Conservation (phyloP, 306 rosid species). For the Rosa chinensis region DNA sequence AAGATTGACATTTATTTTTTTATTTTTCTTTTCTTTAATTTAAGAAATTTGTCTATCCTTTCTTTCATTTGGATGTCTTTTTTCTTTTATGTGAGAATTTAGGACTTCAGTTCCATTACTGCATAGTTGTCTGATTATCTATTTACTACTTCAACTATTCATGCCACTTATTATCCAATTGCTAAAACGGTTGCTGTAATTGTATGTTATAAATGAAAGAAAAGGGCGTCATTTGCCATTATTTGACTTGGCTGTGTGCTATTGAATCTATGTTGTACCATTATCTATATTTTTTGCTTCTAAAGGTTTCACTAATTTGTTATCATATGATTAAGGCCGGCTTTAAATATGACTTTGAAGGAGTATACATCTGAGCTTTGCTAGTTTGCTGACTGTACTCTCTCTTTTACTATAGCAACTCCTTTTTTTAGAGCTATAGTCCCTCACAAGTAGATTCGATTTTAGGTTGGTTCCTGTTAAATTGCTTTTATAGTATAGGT, state of each 20-base stretch:
- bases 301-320: neutral
- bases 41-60: conserved; percentile 3
- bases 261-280: neutral
- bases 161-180: neutral
- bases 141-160: neutral
- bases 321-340: conserved; percentile 1
- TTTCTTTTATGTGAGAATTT: neutral
- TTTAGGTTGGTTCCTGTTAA: neutral
- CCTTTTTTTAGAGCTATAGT: neutral
- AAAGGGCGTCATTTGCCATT: neutral
- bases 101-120: neutral
- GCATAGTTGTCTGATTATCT: neutral
- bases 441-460: neutral
- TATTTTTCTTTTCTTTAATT: neutral
- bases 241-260: neutral
- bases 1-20: conserved; percentile 8
- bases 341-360: conserved; percentile 30
- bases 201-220: neutral
- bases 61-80: neutral
- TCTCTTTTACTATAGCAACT: conserved; percentile 6
- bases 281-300: no score
- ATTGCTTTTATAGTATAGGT: neutral
- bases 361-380: conserved; percentile 33
- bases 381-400: conserved; percentile 21
- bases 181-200: neutral